Evolutionary conservation across 2,329 filamentous ascomycete genomes (phyloP).

Genomic region (Xylaria sp.): DNA sequence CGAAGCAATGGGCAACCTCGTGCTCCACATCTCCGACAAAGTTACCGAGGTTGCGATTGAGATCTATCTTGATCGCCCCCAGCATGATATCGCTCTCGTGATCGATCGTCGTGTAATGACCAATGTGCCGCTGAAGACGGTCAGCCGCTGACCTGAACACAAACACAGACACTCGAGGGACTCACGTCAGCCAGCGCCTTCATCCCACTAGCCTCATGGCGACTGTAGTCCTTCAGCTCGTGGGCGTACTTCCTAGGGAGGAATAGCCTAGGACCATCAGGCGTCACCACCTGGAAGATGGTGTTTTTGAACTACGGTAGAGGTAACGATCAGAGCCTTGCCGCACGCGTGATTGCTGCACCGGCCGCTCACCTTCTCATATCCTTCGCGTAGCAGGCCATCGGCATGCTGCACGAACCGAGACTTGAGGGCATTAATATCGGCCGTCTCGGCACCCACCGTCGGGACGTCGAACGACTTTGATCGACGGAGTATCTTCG

Average conservation of each 20-base stretch:
- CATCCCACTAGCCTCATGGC: conserved; percentile 35
- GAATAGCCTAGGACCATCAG: conserved; percentile 34
- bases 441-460: conserved; percentile 22
- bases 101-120: conserved; percentile 35
- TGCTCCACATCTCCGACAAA: conserved; percentile 33
- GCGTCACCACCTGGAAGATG: conserved; percentile 34
- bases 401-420: conserved; percentile 35
- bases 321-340: neutral
- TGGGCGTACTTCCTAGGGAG: conserved; percentile 32
- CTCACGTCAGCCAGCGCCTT: conserved; percentile 35
- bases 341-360: neutral
- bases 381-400: conserved; percentile 31
- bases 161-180: neutral
- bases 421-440: conserved; percentile 27
- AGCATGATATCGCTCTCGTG: conserved; percentile 37
- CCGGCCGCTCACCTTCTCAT: conserved; percentile 25
- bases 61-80: conserved; percentile 34
- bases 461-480: conserved; percentile 26
- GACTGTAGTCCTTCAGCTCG: conserved; percentile 31
- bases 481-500: conserved; percentile 12
- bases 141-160: conserved; percentile 1
- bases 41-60: conserved; percentile 33
- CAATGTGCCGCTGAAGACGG: conserved; percentile 29
- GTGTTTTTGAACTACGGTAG: conserved; percentile 29
- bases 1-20: conserved; percentile 32